Percentiles rank a stretch among this genome's conserved stretches.
phyloP scores from a whole-genome alignment of 441 rosid species.

The Gossypium schwendimanii region DNA sequence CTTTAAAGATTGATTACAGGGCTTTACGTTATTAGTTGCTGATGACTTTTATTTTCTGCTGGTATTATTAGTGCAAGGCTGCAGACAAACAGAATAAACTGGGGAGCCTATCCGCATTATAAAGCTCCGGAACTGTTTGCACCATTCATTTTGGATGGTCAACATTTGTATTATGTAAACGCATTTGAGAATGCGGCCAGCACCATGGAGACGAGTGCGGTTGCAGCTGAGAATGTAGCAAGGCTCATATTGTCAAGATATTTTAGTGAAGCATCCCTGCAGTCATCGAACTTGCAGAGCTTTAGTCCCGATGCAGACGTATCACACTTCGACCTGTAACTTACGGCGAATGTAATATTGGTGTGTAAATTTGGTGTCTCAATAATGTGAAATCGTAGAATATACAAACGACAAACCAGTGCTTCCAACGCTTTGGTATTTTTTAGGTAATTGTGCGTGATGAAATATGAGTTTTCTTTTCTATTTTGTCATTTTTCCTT shows the following conservation, averaged over 20 bases:
- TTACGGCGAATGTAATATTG: not conserved
- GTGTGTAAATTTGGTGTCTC: not conserved
- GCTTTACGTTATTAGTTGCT: conserved; percentile 6
- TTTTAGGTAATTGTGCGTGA: not conserved
- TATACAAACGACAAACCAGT: not conserved
- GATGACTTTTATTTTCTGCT: conserved; percentile 8
- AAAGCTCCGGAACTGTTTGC: conserved; percentile 81
- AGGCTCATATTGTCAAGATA: conserved; percentile 64
- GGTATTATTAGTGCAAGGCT: conserved; percentile 38
- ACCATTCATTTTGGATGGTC: conserved; percentile 67
- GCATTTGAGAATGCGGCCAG: conserved; percentile 92
- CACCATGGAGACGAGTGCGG: conserved; percentile 87
- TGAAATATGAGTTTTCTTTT: not conserved
- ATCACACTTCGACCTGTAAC: conserved; percentile 42
- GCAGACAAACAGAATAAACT: conserved; percentile 59
- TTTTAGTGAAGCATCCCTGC: conserved; percentile 16
- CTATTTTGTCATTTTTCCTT: too few relatives aligned
- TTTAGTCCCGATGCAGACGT: conserved; percentile 15
- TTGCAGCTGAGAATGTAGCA: conserved; percentile 84
- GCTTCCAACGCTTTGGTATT: not conserved
- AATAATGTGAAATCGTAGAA: conserved; percentile 4
- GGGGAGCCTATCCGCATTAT: conserved; percentile 94
- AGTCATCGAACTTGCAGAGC: conserved; percentile 23
- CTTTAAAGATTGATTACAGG: not conserved
- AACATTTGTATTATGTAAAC: conserved; percentile 71